phyloP scores from a whole-genome alignment of 176 grass and related monocot species.

The Aegilops umbellulata region DNA sequence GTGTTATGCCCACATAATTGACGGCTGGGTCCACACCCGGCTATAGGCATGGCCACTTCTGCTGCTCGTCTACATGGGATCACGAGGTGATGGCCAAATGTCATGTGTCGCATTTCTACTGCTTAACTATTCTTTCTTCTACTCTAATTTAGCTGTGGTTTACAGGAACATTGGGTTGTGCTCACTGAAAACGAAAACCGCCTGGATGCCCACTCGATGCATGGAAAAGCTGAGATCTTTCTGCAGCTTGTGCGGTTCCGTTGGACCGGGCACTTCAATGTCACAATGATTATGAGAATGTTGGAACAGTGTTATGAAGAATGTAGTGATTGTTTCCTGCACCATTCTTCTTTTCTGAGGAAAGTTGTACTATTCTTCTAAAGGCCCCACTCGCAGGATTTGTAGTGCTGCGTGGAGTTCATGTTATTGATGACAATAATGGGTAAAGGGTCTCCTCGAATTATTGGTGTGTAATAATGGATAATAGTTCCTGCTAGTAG shows the following conservation, averaged over 20 bases:
- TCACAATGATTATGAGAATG: conserved; percentile 8
- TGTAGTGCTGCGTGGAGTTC: background rate
- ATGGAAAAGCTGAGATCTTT: background rate
- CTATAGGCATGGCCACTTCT: conserved; percentile 8
- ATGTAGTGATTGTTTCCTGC: background rate
- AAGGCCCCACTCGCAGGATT: background rate
- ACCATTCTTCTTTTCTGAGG: background rate
- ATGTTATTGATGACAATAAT: background rate
- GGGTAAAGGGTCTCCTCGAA: background rate
- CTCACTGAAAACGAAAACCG: conserved; percentile 15
- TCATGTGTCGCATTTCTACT: conserved; percentile 5
- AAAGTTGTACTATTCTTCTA: background rate
- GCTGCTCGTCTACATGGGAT: background rate
- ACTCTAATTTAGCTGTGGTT: background rate
- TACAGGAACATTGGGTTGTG: background rate
- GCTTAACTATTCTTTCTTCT: too few species aligned
- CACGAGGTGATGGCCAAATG: background rate
- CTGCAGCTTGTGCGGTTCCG: background rate
- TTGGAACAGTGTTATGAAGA: background rate
- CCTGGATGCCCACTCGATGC: conserved; percentile 24
- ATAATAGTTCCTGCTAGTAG: too few species aligned
- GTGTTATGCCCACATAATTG: conserved; percentile 13
- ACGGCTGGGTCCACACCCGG: conserved; percentile 1
- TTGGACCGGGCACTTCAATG: background rate
- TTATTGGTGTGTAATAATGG: background rate